phyloP scores from a whole-genome alignment of 805 yeast species.

The Candida qinlingensis region DNA sequence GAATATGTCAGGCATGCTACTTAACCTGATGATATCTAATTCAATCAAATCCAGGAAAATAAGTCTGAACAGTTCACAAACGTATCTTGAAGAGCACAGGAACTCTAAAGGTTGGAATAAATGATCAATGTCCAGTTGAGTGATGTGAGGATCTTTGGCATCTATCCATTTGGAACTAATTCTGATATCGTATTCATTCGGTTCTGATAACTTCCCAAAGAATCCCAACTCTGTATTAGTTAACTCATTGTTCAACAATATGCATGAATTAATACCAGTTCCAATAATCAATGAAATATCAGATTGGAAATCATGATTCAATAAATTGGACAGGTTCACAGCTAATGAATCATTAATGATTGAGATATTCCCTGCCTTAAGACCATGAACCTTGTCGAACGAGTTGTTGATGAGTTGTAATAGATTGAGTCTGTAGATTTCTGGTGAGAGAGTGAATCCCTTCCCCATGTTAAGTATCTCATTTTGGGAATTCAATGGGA shows the following conservation, averaged over 20 bases:
- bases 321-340: constrained; percentile 49
- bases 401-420: constrained; percentile 35
- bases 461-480: constrained; percentile 51
- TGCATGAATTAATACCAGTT: constrained; percentile 59
- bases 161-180: constrained; percentile 30
- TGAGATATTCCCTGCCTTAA: constrained; percentile 35
- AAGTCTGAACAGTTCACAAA: constrained; percentile 47
- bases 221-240: constrained; percentile 52
- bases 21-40: neutral
- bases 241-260: constrained; percentile 27
- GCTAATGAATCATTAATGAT: constrained; percentile 65
- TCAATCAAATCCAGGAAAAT: constrained; percentile 30
- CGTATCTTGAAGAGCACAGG: constrained; percentile 49
- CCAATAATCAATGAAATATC: constrained; percentile 58
- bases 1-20: neutral
- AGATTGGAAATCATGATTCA: constrained; percentile 25
- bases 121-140: constrained; percentile 13
- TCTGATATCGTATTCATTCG: constrained; percentile 36
- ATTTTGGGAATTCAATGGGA: constrained; percentile 42
- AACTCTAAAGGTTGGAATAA: constrained; percentile 54
- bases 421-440: constrained; percentile 37
- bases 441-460: constrained; percentile 44
- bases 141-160: neutral
- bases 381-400: constrained; percentile 19
- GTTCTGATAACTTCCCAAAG: constrained; percentile 38